phyloP scores from a whole-genome alignment of 768 basidiomycete species.

The Lepiota subincarnata region DNA sequence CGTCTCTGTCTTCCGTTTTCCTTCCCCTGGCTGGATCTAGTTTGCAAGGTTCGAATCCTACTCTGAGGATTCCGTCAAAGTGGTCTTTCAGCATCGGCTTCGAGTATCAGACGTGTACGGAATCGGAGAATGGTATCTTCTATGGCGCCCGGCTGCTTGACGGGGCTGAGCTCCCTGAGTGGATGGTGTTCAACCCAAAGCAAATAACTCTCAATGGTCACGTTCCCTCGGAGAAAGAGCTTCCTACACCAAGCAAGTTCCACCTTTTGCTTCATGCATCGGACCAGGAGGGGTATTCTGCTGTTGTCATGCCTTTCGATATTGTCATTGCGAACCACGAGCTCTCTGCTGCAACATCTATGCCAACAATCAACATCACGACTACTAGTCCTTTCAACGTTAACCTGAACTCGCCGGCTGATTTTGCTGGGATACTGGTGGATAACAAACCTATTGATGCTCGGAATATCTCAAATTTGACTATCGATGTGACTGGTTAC shows the following conservation, averaged over 20 bases:
- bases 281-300: constrained; percentile 70
- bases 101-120: constrained; percentile 53
- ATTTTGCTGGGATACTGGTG: constrained; percentile 61
- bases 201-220: constrained; percentile 77
- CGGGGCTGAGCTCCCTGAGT: constrained; percentile 68
- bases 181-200: constrained; percentile 67
- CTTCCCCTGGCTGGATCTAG: constrained; percentile 58
- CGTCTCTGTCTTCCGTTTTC: constrained; percentile 74
- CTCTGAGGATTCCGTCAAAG: constrained; percentile 66
- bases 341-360: constrained; percentile 43
- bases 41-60: constrained; percentile 43
- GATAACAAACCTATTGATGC: constrained; percentile 58
- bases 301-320: constrained; percentile 54
- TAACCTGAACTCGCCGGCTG: constrained; percentile 45
- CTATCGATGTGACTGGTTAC: constrained; percentile 56
- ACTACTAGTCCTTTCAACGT: constrained; percentile 49
- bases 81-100: constrained; percentile 95
- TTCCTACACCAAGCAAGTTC: constrained; percentile 38
- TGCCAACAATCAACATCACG: constrained; percentile 73
- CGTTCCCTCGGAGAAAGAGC: constrained; percentile 46
- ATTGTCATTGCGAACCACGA: constrained; percentile 69
- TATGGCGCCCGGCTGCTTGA: constrained; percentile 64
- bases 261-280: constrained; percentile 62
- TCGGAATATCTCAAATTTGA: constrained; percentile 51
- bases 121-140: constrained; percentile 38